Evolutionary conservation across 2,329 filamentous ascomycete species (phyloP).

Genomic region (Ophiocordyceps polyrhachis-furcata): DNA sequence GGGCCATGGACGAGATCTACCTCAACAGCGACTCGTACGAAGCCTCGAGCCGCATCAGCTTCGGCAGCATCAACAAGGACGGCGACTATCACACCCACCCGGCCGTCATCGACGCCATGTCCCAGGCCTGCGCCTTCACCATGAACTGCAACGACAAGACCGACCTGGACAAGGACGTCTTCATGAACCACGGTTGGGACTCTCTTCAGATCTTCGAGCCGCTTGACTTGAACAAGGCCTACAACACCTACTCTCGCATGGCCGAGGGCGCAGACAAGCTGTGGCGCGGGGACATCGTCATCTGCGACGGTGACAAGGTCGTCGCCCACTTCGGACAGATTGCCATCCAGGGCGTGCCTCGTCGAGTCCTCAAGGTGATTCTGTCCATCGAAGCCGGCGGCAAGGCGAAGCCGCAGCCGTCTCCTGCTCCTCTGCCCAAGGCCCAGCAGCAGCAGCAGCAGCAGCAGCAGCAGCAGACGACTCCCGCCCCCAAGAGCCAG

Average conservation of each 20-base stretch:
- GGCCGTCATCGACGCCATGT: constrained; percentile 3
- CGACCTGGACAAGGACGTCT: constrained; percentile 34
- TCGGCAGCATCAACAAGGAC: constrained; percentile 1
- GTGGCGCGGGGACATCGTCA: constrained; percentile 27
- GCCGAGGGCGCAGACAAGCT: constrained; percentile 21
- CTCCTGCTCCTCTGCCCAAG: neutral
- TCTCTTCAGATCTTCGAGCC: constrained; percentile 30
- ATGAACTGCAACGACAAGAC: constrained; percentile 35
- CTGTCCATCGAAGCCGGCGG: constrained; percentile 1
- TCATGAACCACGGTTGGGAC: constrained; percentile 38
- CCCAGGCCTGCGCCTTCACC: constrained; percentile 26
- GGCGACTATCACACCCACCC: constrained; percentile 3
- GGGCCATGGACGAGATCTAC: constrained; percentile 2
- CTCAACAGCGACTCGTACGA: constrained; percentile 2
- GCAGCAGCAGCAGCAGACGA: neutral
- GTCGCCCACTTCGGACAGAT: constrained; percentile 22
- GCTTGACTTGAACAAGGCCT: constrained; percentile 25
- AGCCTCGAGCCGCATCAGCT: constrained; percentile 2
- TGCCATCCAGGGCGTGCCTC: constrained; percentile 9
- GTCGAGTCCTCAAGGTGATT: constrained; percentile 2
- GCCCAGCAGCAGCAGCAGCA: too few species aligned
- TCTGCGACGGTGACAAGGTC: constrained; percentile 32
- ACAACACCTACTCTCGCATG: constrained; percentile 39
- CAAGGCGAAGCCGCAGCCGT: neutral
- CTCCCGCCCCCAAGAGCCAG: neutral